Evolutionary conservation across 805 yeast species (phyloP).

Genomic region (Lipomyces chichibuensis): DNA sequence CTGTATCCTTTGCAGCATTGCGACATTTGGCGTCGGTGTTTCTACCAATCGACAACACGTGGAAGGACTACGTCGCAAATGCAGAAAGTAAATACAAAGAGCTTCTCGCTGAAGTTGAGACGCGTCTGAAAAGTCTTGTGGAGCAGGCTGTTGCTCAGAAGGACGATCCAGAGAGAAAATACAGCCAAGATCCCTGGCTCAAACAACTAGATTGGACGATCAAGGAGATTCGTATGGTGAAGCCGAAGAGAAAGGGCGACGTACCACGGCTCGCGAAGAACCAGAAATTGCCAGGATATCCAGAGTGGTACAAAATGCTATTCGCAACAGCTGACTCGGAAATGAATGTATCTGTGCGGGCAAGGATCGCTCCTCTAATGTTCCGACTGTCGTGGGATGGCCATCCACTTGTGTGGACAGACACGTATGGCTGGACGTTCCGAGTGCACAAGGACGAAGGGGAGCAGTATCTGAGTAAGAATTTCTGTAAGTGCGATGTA

Average conservation of each 20-base stretch:
- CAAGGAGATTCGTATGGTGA: conserved; percentile 55
- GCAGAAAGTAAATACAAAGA: conserved; percentile 71
- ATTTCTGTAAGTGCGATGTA: conserved; percentile 42
- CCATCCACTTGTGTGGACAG: conserved; percentile 79
- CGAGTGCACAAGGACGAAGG: conserved; percentile 51
- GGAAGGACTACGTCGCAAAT: conserved; percentile 71
- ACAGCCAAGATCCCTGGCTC: conserved; percentile 80
- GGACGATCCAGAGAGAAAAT: conserved; percentile 42
- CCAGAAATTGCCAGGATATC: conserved; percentile 86
- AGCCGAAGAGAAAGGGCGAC: conserved; percentile 62
- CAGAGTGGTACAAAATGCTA: conserved; percentile 84
- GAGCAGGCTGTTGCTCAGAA: conserved; percentile 56
- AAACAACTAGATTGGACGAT: conserved; percentile 86
- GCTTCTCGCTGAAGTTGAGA: conserved; percentile 59
- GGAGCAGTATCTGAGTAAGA: conserved; percentile 44
- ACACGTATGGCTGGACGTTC: conserved; percentile 86
- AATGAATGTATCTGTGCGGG: conserved; percentile 66
- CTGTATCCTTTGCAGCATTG: conserved; percentile 89
- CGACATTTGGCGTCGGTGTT: conserved; percentile 71
- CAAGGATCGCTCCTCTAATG: conserved; percentile 76
- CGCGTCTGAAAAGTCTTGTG: conserved; percentile 62
- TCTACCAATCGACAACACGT: conserved; percentile 72
- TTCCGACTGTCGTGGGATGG: conserved; percentile 84
- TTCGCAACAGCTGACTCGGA: conserved; percentile 48
- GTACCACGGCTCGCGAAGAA: conserved; percentile 51